Evolutionary conservation across 768 basidiomycete genomes (phyloP), one percentile per base, ranked within the genome.

Genomic region (Collybia sordida): DNA sequence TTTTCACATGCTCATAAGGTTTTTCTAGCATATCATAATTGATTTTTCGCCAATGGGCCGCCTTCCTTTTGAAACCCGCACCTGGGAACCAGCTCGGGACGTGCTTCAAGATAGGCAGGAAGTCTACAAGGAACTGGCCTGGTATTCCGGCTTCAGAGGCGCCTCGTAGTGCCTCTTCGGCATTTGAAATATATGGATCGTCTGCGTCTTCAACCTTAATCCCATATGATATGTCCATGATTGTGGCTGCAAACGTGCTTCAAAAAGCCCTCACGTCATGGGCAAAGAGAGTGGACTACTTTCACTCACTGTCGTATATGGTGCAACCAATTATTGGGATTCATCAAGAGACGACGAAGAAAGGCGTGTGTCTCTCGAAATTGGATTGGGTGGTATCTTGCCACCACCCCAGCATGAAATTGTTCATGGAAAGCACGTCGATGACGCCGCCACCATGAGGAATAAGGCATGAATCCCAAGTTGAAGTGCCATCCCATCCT

Each of bases 11-110:
- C 21, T 60, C 49, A 38, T 63, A 63, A 3, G 73, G 69, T 36
- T 8, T 45, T 4, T 44, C 28, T 36, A 56, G 15, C 1, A 63
- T 38, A 7, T 65, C 60, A 21, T 28, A 36, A 1, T 59, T 7
- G 2, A 57, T 51, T 15, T 40, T 36, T 21, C 52, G 54, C 59
- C 68, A 72, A 36, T 64, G 58, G 18, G 54, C 60, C 0, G 72
- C 74, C 46, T 60, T 63, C 37, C 51, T 28, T 58, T 74, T 69
- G 63, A 77, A 75, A 1, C 51, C 53, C 15, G 72, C 74, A 12
- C 75, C 75, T n/a, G 74, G 74, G 49, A 76, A 60, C 74, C 74
- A 75, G 11, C 61, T 62, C 6, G 74, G 74, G 35, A 77, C 58
- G 38, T 67, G 54, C 38, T 62, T 61, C 55, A 77, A 67, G 64